phyloP scores from a whole-genome alignment of 441 rosid species.

The Metrosideros polymorpha region DNA sequence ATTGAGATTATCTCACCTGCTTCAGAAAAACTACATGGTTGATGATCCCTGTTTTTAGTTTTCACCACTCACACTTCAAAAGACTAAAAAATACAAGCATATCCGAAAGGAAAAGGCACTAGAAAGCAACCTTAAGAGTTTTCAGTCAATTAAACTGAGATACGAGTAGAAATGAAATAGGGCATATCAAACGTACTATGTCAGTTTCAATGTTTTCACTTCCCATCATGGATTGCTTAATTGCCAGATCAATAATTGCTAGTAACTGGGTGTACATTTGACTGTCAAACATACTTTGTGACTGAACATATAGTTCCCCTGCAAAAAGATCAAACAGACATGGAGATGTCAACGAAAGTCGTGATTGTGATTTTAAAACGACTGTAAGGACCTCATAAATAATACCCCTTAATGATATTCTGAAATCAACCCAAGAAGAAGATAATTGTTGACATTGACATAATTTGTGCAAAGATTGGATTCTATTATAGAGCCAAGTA shows the following conservation, averaged over 20 bases:
- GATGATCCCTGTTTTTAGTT: neutral
- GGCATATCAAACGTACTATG: slow-evolving; percentile 44
- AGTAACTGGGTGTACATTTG: slow-evolving; percentile 71
- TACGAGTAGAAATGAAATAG: neutral
- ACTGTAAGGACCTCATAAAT: neutral
- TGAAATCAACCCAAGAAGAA: neutral
- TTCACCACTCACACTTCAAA: neutral
- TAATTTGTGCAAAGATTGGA: neutral
- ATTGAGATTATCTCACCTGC: neutral
- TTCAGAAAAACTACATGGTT: neutral
- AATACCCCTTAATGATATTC: neutral
- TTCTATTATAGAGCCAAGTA: neutral
- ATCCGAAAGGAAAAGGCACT: neutral
- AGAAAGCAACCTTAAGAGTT: neutral
- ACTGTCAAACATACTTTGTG: slow-evolving; percentile 80
- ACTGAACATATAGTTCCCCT: slow-evolving; percentile 90
- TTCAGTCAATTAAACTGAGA: neutral
- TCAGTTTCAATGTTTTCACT: slow-evolving; percentile 69
- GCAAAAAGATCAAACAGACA: slow-evolving; percentile 18
- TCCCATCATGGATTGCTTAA: slow-evolving; percentile 44
- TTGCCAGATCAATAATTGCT: slow-evolving; percentile 60
- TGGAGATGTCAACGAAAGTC: neutral
- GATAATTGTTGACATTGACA: neutral
- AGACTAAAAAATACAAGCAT: neutral
- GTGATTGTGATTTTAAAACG: neutral